A percentile compares a stretch with the other conserved stretches of the same genome.
These are phyloP conservation scores for Sugiyamaella smithiae DNA, from an alignment of 805 yeast genomes.

Conservation along the genomic window DNA sequence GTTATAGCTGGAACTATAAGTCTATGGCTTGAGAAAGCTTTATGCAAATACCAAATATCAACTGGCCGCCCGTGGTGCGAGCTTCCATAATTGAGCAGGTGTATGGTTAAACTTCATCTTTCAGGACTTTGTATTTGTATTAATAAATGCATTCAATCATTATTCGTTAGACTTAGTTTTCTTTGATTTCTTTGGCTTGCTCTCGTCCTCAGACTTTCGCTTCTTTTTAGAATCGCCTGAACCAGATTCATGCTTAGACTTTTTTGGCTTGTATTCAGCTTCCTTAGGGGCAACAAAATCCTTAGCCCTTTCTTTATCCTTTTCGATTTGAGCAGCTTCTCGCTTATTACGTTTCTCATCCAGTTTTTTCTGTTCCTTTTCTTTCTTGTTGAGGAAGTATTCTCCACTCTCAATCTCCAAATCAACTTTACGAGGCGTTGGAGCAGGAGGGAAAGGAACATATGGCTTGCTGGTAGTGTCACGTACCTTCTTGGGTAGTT, in stretches of 20 bases:
- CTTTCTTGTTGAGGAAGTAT: conserved; percentile 85
- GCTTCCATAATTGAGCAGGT: neutral
- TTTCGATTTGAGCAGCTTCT: conserved; percentile 61
- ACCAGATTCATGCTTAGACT: conserved; percentile 26
- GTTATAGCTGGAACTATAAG: conserved; percentile 77
- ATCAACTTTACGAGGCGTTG: conserved; percentile 94
- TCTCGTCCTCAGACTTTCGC: neutral
- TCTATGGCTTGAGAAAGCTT: conserved; percentile 64
- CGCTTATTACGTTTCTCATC: conserved; percentile 79
- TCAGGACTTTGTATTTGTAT: too few species aligned
- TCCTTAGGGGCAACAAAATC: conserved; percentile 89
- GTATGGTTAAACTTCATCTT: too few species aligned
- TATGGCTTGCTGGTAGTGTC: conserved; percentile 74
- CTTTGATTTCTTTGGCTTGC: neutral
- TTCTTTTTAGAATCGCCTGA: conserved; percentile 15
- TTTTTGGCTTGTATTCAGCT: conserved; percentile 46
- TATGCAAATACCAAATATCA: conserved; percentile 68
- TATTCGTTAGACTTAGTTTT: conserved; percentile 1
- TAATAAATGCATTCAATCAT: neutral
- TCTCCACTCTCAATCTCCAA: conserved; percentile 98
- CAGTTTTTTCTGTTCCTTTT: conserved; percentile 66
- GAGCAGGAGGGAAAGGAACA: conserved; percentile 99
- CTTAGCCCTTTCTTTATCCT: conserved; percentile 67
- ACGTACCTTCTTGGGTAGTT: conserved; percentile 72
- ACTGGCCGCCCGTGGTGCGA: conserved; percentile 82